These are phyloP conservation scores for Calonectria leucothoes DNA, from an alignment of 2,329 filamentous ascomycete species.

Conservation along the genomic window DNA sequence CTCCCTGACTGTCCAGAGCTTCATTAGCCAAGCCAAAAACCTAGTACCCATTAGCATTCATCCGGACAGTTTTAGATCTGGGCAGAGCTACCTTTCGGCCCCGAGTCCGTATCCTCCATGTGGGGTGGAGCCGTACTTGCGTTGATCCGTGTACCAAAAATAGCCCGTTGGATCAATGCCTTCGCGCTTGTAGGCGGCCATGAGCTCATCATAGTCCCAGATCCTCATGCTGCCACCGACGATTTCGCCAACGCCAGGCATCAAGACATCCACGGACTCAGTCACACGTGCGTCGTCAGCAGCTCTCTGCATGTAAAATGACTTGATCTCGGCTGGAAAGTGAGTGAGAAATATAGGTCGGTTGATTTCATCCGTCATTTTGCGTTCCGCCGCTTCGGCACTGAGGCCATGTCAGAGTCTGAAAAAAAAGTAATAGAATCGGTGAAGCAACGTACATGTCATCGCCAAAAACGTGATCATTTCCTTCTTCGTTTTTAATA, in stretches of 20 bases:
- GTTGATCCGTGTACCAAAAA: conserved; percentile 99
- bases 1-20: conserved; percentile 71
- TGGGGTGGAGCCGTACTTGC: conserved; percentile 88
- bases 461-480: conserved; percentile 92
- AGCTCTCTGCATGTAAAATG: background rate
- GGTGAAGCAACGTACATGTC: conserved; percentile 69
- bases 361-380: conserved; percentile 98
- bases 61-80: background rate
- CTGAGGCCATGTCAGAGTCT: background rate
- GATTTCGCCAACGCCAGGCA: background rate
- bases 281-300: background rate
- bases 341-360: conserved; percentile 95
- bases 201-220: conserved; percentile 88
- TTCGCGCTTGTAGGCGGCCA: conserved; percentile 88
- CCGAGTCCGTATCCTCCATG: conserved; percentile 94
- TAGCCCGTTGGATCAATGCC: conserved; percentile 87
- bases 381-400: conserved; percentile 94
- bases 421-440: background rate
- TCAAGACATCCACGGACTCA: background rate
- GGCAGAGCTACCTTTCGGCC: conserved; percentile 71
- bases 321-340: conserved; percentile 93
- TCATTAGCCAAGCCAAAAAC: conserved; percentile 70
- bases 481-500: conserved; percentile 92
- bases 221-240: conserved; percentile 89
- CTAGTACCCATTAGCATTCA: conserved; percentile 45